Base-by-base conservation (phyloP, 768 basidiomycete genomes). In the Boletus huronensis region DNA sequence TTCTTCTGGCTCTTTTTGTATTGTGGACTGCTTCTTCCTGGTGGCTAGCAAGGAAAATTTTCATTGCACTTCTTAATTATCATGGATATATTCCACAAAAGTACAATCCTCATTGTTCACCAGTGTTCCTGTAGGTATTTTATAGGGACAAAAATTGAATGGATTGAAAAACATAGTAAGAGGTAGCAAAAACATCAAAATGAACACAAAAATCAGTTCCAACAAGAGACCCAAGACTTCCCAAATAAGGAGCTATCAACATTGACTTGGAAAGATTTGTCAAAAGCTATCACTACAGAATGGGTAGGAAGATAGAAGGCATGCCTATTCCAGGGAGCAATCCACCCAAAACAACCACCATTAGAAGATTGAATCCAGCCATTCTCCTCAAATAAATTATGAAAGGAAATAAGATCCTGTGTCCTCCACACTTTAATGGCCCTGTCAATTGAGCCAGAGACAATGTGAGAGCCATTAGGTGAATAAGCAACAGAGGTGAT, bases 341-440 rank as follows among this genome's bases (percentile, higher is more conserved):
- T 10, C 55, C 55, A 54, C 7, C 48, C 38, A 54, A 29, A 54
- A 16, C 5, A 36, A 49, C 16, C 5, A 29, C 40, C 47, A 53
- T 41, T 5, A 38, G 44, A 55, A 25, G 44, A 56, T 19, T 50
- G 45, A 26, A 58, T 46, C 58, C 50, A 59, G 17, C 58, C 23
- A 53, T 53, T 21, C 2, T 34, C 5, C 2, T 39, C 9, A 40
- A 10, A 10, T 4, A 58, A 13, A 35, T 40, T 6, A 34, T 14
- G 26, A 57, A 39, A 38, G 0, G 7, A 36, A 52, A 17, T 0
- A 19, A 48, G 26, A 0, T 44, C 36, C 28, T 40, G 21, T 7
- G 17, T 14, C 9, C 14, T 48, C 54, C 57, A 58, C 1, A 52
- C 36, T 23, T 48, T 56, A 4, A 25, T 25, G 23, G 23, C 2